Conservation (phyloP, 805 yeast species). For the Metschnikowia kunwiensis region DNA sequence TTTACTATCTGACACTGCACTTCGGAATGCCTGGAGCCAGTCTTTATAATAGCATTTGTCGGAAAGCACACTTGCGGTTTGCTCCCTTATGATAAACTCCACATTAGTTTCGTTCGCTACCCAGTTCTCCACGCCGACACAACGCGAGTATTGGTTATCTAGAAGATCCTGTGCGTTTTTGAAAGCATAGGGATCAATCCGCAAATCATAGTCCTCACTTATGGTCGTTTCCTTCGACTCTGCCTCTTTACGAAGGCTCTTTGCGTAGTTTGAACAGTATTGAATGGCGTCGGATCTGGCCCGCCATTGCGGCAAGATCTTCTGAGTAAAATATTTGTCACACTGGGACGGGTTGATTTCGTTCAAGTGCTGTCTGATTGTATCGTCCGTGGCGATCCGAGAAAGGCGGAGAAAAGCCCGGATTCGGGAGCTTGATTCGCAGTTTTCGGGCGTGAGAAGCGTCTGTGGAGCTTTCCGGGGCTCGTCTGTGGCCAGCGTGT, state of each 20-base stretch:
- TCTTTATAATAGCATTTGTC: slow-evolving; percentile 37
- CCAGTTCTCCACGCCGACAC: slow-evolving; percentile 37
- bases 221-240: slow-evolving; percentile 2
- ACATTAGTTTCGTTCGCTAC: slow-evolving; percentile 32
- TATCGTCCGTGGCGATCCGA: slow-evolving; percentile 40
- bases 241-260: slow-evolving; percentile 20
- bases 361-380: slow-evolving; percentile 37
- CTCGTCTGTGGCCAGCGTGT: too few species aligned
- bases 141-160: slow-evolving; percentile 23
- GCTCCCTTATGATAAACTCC: slow-evolving; percentile 33
- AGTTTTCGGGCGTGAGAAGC: slow-evolving; percentile 30
- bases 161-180: slow-evolving; percentile 22
- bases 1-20: too few species aligned
- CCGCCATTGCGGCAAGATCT: slow-evolving; percentile 37
- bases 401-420: slow-evolving; percentile 39
- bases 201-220: slow-evolving; percentile 24
- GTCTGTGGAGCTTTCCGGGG: slow-evolving; percentile 7
- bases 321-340: slow-evolving; percentile 25
- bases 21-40: slow-evolving; percentile 31
- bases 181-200: slow-evolving; percentile 40
- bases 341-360: slow-evolving; percentile 25
- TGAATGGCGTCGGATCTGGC: slow-evolving; percentile 28
- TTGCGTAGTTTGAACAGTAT: slow-evolving; percentile 31
- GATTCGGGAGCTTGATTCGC: slow-evolving; percentile 32
- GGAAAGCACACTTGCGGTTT: slow-evolving; percentile 31